Conservation (phyloP, 2,329 filamentous ascomycete genomes). For the Clarireedia sp. region DNA sequence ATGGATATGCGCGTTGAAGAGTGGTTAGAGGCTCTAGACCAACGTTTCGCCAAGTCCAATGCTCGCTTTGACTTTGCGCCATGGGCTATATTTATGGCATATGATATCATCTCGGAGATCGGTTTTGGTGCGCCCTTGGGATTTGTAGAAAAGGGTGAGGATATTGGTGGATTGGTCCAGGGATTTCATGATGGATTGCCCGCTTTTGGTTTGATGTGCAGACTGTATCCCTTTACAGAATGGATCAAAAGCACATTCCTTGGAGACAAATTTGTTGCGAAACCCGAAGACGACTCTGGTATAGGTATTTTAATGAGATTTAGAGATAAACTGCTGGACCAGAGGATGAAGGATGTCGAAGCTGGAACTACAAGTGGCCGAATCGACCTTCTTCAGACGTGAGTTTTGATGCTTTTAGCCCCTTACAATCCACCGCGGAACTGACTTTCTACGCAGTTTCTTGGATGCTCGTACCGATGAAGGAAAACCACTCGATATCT, state of each 20-base stretch:
- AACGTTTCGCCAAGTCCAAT: slow-evolving; percentile 37
- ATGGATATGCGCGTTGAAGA: slow-evolving; percentile 41
- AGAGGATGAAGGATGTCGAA: background rate
- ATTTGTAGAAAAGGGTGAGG: slow-evolving; percentile 44
- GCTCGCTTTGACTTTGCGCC: slow-evolving; percentile 45
- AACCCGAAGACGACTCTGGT: background rate
- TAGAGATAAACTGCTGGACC: background rate
- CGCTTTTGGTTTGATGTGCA: slow-evolving; percentile 29
- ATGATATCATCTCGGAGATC: slow-evolving; percentile 49
- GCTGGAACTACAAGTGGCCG: background rate
- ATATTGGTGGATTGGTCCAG: slow-evolving; percentile 46
- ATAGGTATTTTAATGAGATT: slow-evolving; percentile 7
- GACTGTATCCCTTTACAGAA: slow-evolving; percentile 44
- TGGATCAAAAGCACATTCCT: slow-evolving; percentile 46
- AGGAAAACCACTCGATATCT: background rate
- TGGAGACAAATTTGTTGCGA: slow-evolving; percentile 23
- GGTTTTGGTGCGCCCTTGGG: slow-evolving; percentile 49
- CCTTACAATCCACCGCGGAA: too few relatives aligned
- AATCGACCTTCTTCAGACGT: background rate
- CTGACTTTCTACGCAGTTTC: background rate
- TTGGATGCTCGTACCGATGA: background rate
- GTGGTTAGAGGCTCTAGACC: slow-evolving; percentile 42
- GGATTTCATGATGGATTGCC: slow-evolving; percentile 39
- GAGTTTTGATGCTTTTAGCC: background rate
- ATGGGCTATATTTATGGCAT: slow-evolving; percentile 43